Conservation (phyloP, 805 yeast species). For the Kazachstania taianensis region DNA sequence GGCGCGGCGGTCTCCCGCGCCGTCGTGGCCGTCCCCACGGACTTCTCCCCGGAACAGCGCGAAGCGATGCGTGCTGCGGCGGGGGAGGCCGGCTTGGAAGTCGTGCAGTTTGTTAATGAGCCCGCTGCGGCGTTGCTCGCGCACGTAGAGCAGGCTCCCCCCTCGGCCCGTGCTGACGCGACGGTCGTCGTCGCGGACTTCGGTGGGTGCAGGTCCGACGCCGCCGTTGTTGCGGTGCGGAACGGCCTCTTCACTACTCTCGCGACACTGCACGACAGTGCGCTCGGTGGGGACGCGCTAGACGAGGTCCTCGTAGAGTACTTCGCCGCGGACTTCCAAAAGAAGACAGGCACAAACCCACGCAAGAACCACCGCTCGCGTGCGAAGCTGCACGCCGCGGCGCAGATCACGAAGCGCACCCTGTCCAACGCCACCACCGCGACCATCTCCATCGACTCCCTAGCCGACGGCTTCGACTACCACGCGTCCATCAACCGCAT, state of each 20-base stretch:
- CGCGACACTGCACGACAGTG: conserved; percentile 72
- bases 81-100: conserved; percentile 61
- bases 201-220: conserved; percentile 94
- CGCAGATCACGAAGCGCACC: conserved; percentile 80
- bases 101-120: conserved; percentile 82
- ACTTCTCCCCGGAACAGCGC: conserved; percentile 68
- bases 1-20: conserved; percentile 74
- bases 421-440: conserved; percentile 81
- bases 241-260: conserved; percentile 88
- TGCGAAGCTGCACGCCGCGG: conserved; percentile 79
- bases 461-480: conserved; percentile 90
- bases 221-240: conserved; percentile 84
- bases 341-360: conserved; percentile 75
- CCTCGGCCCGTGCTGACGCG: conserved; percentile 18
- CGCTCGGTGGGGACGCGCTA: conserved; percentile 79
- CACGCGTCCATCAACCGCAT: conserved; percentile 88
- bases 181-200: conserved; percentile 79
- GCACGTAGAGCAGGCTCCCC: conserved; percentile 45
- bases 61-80: conserved; percentile 52
- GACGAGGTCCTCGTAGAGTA: conserved; percentile 72
- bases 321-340: conserved; percentile 90
- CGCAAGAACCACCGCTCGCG: conserved; percentile 69
- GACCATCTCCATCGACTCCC: conserved; percentile 86
- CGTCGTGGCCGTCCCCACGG: conserved; percentile 85
- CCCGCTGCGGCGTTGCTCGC: conserved; percentile 88